Percentiles rank a stretch among this genome's conserved stretches.
These are phyloP conservation scores for Trichocladium antarcticum DNA, from an alignment of 495 filamentous ascomycete species.

Conservation along the genomic window DNA sequence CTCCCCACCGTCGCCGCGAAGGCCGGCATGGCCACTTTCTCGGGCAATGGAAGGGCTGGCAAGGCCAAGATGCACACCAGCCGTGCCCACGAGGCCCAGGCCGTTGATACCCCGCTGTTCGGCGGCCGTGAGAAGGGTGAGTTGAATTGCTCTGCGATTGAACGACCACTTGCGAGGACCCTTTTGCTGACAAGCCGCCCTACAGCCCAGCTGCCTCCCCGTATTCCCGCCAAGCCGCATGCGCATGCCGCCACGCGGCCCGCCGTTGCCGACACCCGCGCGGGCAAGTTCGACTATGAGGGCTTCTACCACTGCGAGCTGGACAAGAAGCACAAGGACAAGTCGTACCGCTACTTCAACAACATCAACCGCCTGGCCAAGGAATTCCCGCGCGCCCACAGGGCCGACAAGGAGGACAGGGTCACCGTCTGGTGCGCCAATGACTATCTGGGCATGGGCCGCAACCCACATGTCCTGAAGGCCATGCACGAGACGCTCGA, in stretches of 20 bases:
- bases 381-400: constrained; percentile 92
- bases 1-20: constrained; percentile 24
- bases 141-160: neutral
- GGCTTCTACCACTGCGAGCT: constrained; percentile 78
- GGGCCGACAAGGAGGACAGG: constrained; percentile 68
- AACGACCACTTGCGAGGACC: neutral
- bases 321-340: constrained; percentile 99
- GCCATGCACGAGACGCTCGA: constrained; percentile 92
- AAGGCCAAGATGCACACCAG: constrained; percentile 76
- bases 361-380: constrained; percentile 98
- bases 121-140: constrained; percentile 46
- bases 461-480: constrained; percentile 76
- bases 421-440: constrained; percentile 99
- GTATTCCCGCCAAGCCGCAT: constrained; percentile 27
- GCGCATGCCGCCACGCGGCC: constrained; percentile 14
- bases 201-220: constrained; percentile 33
- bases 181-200: constrained; percentile 13
- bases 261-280: constrained; percentile 13
- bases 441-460: constrained; percentile 96
- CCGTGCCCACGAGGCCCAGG: constrained; percentile 55
- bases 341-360: constrained; percentile 99
- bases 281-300: constrained; percentile 73
- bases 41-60: constrained; percentile 36
- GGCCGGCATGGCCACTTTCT: constrained; percentile 35
- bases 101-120: constrained; percentile 53